These are phyloP conservation scores for Phaseolus lunatus DNA, from an alignment of 306 rosid species.

Conservation along the genomic window DNA sequence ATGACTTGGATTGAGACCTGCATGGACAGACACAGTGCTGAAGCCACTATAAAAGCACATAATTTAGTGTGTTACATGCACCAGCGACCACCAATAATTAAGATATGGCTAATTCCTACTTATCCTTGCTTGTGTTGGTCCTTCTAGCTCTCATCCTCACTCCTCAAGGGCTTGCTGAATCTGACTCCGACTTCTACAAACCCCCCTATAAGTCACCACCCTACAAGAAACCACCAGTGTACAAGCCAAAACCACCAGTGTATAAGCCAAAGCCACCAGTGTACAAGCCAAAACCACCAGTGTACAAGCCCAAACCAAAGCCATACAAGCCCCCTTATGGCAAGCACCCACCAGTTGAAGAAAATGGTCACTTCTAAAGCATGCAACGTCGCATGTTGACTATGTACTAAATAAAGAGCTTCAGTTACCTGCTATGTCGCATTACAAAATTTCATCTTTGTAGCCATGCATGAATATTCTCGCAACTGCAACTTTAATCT, in stretches of 20 bases:
- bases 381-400: not conserved
- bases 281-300: not conserved
- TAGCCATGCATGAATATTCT: not conserved
- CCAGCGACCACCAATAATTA: not conserved
- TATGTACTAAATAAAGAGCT: not conserved
- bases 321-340: conserved; percentile 15
- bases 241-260: not conserved
- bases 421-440: not conserved
- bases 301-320: not conserved
- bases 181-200: not conserved
- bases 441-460: not conserved
- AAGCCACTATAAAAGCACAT: not conserved
- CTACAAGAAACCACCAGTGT: not conserved
- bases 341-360: not conserved
- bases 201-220: not conserved
- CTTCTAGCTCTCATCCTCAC: not conserved
- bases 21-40: not conserved
- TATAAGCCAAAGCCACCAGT: not conserved
- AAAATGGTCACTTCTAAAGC: not conserved
- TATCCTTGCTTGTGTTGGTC: not conserved
- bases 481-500: not conserved
- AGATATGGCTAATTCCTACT: not conserved
- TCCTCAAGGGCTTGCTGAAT: not conserved
- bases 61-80: not conserved
- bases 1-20: not conserved